phyloP scores from a whole-genome alignment of 768 basidiomycete genomes.

The Pholiota molesta region DNA sequence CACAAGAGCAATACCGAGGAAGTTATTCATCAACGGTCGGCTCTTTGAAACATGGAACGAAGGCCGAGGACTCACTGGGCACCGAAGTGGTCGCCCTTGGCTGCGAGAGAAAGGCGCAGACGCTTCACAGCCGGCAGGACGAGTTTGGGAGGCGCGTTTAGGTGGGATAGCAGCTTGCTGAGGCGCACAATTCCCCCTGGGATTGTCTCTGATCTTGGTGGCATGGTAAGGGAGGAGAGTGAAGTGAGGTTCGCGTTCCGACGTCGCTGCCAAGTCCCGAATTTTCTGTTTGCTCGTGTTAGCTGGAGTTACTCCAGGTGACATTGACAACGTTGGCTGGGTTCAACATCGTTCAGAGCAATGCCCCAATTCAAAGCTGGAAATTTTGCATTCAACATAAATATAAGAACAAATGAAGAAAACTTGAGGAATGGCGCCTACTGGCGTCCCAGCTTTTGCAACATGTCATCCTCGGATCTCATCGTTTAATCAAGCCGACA shows the following conservation, averaged over 20 bases:
- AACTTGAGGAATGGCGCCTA: too few species aligned
- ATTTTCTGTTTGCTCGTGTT: slow-evolving; percentile 1
- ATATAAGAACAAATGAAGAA: too few species aligned
- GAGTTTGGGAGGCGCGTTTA: slow-evolving; percentile 56
- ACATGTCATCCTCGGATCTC: too few species aligned
- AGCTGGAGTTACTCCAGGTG: too few species aligned
- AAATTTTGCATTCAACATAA: too few species aligned
- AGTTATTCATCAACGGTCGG: neutral
- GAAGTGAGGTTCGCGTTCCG: too few species aligned
- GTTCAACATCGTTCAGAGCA: too few species aligned
- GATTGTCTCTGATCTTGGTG: slow-evolving; percentile 22
- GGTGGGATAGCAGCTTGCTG: slow-evolving; percentile 51
- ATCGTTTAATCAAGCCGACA: too few species aligned
- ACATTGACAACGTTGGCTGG: too few species aligned
- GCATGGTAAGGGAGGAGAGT: slow-evolving; percentile 9
- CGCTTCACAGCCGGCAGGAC: slow-evolving; percentile 49
- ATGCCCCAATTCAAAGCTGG: too few species aligned
- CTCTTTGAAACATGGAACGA: neutral
- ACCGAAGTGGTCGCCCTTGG: slow-evolving; percentile 73
- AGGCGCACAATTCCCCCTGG: slow-evolving; percentile 34
- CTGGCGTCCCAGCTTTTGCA: too few species aligned
- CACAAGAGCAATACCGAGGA: neutral
- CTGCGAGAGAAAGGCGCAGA: slow-evolving; percentile 59
- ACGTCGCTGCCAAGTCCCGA: neutral
- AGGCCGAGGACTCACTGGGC: slow-evolving; percentile 55